These are phyloP conservation scores for Glycine tomentella DNA, from an alignment of 306 rosid genomes.

Conservation along the genomic window DNA sequence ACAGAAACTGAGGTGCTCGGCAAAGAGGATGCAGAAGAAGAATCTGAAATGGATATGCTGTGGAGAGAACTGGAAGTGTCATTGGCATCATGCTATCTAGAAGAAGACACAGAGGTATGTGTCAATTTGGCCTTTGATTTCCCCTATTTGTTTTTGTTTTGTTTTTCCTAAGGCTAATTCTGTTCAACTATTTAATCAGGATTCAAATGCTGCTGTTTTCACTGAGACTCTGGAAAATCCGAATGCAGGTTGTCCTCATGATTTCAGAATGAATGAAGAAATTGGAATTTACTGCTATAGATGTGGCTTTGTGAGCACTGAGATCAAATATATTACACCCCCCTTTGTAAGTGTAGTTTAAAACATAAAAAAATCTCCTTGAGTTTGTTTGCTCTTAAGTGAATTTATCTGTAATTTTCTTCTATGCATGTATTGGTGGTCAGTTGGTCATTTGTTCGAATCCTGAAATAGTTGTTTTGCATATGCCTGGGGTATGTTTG, in stretches of 20 bases:
- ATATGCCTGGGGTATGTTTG: too few species aligned
- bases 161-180: conserved; percentile 38
- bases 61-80: conserved; percentile 92
- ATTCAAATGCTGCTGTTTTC: conserved; percentile 47
- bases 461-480: too few species aligned
- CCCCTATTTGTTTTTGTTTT: conserved; percentile 5
- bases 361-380: too few species aligned
- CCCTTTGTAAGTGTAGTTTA: conserved; percentile 77
- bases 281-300: conserved; percentile 74
- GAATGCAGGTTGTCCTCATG: conserved; percentile 62
- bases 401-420: conserved; percentile 1
- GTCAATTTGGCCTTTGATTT: conserved; percentile 13
- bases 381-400: neutral
- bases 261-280: conserved; percentile 70
- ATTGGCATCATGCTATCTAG: conserved; percentile 77
- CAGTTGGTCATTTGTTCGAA: too few species aligned
- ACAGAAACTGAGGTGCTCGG: conserved; percentile 39
- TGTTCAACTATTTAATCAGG: conserved; percentile 60
- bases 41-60: conserved; percentile 69
- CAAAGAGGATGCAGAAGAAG: conserved; percentile 58
- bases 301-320: conserved; percentile 74
- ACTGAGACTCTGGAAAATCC: conserved; percentile 33
- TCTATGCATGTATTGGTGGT: neutral
- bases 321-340: conserved; percentile 70
- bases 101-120: conserved; percentile 63